phyloP scores from a whole-genome alignment of 148 eudicot genomes.

The Pharnaceum exiguum region DNA sequence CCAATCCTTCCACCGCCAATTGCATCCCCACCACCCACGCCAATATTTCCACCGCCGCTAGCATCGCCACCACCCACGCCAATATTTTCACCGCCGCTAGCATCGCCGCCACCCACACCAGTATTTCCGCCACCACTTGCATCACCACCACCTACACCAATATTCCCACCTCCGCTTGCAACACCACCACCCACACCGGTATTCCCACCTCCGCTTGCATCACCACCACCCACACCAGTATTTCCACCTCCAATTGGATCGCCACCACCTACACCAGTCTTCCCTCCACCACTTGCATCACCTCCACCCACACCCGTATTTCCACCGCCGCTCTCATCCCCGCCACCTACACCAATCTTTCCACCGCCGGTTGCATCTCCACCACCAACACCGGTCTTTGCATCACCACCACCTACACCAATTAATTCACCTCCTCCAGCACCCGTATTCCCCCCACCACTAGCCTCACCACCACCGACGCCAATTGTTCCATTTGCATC shows the following conservation, averaged over 20 bases:
- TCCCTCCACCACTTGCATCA: background rate
- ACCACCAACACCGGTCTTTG: constrained; percentile 3
- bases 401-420: background rate
- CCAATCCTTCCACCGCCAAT: constrained; percentile 10
- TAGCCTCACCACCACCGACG: constrained; percentile 17
- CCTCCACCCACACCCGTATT: constrained; percentile 11
- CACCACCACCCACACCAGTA: constrained; percentile 3
- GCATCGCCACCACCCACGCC: constrained; percentile 9
- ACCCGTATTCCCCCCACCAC: too few relatives aligned
- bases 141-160: background rate
- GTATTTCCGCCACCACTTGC: too few relatives aligned
- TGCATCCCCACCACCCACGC: constrained; percentile 9
- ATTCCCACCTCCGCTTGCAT: background rate
- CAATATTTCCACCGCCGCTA: constrained; percentile 11
- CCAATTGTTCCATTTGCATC: background rate
- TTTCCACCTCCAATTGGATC: constrained; percentile 5
- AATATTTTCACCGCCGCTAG: background rate
- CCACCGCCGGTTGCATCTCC: background rate
- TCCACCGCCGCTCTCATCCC: background rate
- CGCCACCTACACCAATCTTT: constrained; percentile 15
- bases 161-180: constrained; percentile 2
- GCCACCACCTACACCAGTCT: constrained; percentile 15
- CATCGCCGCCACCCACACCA: constrained; percentile 8
- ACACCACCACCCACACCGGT: constrained; percentile 11
- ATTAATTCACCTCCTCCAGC: constrained; percentile 10